Evolutionary conservation across 2,329 filamentous ascomycete genomes (phyloP).

Genomic region (Phyllosticta ampelicida): DNA sequence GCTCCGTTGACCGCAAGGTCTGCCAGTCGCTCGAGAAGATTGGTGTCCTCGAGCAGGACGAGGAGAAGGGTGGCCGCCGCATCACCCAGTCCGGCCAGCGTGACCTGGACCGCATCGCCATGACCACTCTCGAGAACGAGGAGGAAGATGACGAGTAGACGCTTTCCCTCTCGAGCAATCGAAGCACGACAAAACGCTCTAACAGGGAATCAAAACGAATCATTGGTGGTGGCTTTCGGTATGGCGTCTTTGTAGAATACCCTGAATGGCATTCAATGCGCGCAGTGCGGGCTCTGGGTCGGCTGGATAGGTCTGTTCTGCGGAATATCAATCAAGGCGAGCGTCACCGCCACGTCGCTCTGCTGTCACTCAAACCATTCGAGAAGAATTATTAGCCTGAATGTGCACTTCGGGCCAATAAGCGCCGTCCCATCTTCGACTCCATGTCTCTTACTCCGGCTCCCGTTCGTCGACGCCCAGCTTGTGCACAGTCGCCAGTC

Average conservation of each 20-base stretch:
- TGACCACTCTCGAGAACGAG: conserved; percentile 41
- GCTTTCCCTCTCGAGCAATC: not conserved
- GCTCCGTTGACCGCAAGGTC: conserved; percentile 94
- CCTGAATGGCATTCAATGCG: not conserved
- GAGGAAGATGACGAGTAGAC: conserved; percentile 34
- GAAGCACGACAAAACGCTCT: conserved; percentile 1
- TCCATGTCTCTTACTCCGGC: not conserved
- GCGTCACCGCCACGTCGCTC: not conserved
- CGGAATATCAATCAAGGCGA: not conserved
- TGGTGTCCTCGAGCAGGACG: conserved; percentile 91
- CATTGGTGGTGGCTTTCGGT: not conserved
- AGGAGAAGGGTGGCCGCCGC: conserved; percentile 96
- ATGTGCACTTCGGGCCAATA: not conserved
- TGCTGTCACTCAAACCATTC: not conserved
- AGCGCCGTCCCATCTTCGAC: not conserved
- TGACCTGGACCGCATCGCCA: conserved; percentile 76
- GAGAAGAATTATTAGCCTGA: not conserved
- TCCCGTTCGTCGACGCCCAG: not conserved
- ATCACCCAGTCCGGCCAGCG: conserved; percentile 98
- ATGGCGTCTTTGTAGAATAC: not conserved
- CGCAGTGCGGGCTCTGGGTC: not conserved
- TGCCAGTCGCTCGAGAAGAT: conserved; percentile 99
- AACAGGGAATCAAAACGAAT: conserved; percentile 3
- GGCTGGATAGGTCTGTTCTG: not conserved
- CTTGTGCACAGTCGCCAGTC: not conserved